phyloP scores from a whole-genome alignment of 768 basidiomycete genomes.

The Trametes maxima region DNA sequence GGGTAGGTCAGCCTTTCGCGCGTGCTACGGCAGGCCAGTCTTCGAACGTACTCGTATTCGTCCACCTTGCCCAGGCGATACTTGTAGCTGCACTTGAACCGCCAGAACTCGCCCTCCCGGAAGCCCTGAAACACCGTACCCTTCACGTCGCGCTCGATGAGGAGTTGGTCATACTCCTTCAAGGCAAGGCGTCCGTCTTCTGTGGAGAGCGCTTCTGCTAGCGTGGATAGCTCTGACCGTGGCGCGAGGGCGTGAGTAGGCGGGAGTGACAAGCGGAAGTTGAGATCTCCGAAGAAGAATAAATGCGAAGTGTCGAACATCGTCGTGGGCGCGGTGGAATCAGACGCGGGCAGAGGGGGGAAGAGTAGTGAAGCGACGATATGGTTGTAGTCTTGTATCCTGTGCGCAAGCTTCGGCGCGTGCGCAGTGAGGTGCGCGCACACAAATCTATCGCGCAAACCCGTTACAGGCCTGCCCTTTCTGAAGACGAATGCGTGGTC shows the following conservation, averaged over 20 bases:
- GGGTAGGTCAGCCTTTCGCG: background rate
- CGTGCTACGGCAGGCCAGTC: background rate
- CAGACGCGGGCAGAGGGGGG: constrained; percentile 45
- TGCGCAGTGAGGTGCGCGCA: constrained; percentile 91
- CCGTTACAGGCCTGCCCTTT: background rate
- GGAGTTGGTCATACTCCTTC: constrained; percentile 75
- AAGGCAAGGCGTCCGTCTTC: constrained; percentile 58
- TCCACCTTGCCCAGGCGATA: constrained; percentile 81
- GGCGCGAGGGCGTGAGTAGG: constrained; percentile 49
- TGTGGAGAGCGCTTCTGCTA: constrained; percentile 38
- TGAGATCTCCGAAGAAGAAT: constrained; percentile 93
- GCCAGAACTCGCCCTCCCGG: constrained; percentile 85
- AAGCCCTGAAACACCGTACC: constrained; percentile 72
- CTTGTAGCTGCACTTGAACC: constrained; percentile 90
- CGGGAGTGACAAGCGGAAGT: constrained; percentile 81
- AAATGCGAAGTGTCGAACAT: constrained; percentile 88
- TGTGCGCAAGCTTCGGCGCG: constrained; percentile 58
- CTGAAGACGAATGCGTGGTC: background rate
- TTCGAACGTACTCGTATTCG: constrained; percentile 64
- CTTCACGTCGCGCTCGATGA: constrained; percentile 56
- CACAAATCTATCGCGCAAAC: constrained; percentile 65
- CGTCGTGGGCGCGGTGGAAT: constrained; percentile 48
- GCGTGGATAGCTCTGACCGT: constrained; percentile 35
- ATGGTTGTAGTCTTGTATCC: constrained; percentile 78
- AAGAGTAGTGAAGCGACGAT: constrained; percentile 86